Evolutionary conservation across 148 eudicot species (phyloP), one percentile per base, ranked within the genome.

Genomic region (Salicornia ramosissima): DNA sequence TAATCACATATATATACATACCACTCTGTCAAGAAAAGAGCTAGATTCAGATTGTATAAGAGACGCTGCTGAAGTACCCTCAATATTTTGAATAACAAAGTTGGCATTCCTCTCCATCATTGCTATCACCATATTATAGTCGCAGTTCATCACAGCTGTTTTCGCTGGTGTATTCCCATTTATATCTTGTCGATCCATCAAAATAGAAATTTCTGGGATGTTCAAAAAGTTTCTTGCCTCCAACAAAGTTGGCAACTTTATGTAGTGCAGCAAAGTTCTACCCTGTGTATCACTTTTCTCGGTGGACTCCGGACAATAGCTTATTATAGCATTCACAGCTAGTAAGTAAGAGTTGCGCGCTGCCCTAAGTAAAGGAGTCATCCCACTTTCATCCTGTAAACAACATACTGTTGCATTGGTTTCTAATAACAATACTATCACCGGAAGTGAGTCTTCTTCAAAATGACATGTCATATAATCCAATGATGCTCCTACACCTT

Each of bases 41-140:
- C 31, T 21, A 25, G 60, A 33, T 33, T 22, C 11, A 0, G 61
- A 34, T 0, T 68, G 47, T 34, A 68, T 53, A 21, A 68, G 26
- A 36, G 28, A 1, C 1, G 71, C 22, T 21, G 61, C 47, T 11
- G 62, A 36, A 4, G 29, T 6, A 24, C 49, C 61, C 29, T 68
- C 71, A 2, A 24, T 68, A 3, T 68, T 68, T 24, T 53, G 24
- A 5, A 68, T 68, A 18, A 33, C 45, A 33, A 68, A 39, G 34
- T 68, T 68, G 28, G 61, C 71, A 10, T 10, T 33, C 49, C 33
- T 36, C n/a, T 53, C 71, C 2, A 68, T 5, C 33, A 68, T 26
- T 4, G 60, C 60, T 14, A 3, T 55, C 19, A 55, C 60, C 60
- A 28, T 55, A 55, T 26, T 28, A 12, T 13, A 55, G 34, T 55